Base-by-base conservation (phyloP, 208 protist species). In the Trypanosoma avium region DNA sequence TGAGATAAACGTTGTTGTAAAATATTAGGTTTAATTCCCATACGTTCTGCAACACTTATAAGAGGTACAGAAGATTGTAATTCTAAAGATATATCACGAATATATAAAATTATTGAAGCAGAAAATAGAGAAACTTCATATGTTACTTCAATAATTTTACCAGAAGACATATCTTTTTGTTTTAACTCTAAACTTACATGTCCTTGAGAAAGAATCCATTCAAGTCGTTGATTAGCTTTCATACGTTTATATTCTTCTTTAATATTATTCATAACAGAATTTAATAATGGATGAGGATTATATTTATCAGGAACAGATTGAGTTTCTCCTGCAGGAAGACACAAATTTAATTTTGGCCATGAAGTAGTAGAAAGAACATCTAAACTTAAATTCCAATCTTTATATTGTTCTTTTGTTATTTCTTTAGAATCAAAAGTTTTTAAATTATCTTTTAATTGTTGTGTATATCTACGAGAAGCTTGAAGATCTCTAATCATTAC, bases 401-500 rank as follows among this genome's bases (percentile, higher is more conserved):
- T 36, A 42, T 32, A 4, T 27, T 30, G 3, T 24, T 69, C 30
- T 47, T 26, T 10, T 4, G 49, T 3, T 10, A 21, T 13, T 29
- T 15, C 48, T 26, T 59, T 38, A 13, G 19, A 15, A 17, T 26
- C 38, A 19, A 30, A 15, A 9, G 36, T 17, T 30, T 17, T 13
- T 26, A 59, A 42, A 22, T 38, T 66, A 32, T 86, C 81, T 6
- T 77, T 73, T 52, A 95, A 62, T 35, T 90, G 80, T 36, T 79
- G 60, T 9, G 86, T 91, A 35, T 84, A 70, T 24, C 86, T 81
- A 27, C 84, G 84, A 6, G 90, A 95, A 64, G 79, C 75, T 66
- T 91, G 79, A 33, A 95, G 64, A 56, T 95, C 90, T 19, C 82
- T 80, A 40, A 95, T 62, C 86, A 95, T 95, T 43, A 95, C 87